These are phyloP conservation scores for Botrytis elliptica DNA, from an alignment of 2,329 filamentous ascomycete species.

Conservation along the genomic window DNA sequence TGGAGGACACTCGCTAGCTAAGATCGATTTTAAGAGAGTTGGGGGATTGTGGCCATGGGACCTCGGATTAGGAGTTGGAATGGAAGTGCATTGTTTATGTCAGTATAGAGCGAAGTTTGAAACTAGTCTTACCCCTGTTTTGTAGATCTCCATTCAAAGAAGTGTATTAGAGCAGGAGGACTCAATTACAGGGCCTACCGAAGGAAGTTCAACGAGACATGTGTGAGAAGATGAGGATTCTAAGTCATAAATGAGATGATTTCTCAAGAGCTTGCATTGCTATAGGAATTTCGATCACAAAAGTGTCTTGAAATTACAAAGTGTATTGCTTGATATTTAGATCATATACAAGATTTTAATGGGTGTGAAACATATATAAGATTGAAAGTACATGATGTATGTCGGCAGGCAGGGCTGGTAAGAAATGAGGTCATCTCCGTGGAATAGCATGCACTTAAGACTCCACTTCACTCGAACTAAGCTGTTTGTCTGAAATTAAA, in stretches of 20 bases:
- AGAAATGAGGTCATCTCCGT: not conserved
- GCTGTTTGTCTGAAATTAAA: not conserved
- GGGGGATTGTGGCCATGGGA: not conserved
- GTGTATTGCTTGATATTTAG: not conserved
- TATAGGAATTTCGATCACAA: not conserved
- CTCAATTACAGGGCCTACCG: fast-evolving
- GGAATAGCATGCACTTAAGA: not conserved
- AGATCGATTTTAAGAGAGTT: not conserved
- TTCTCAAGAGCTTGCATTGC: not conserved
- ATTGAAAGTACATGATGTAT: not conserved
- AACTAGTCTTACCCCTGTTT: not conserved
- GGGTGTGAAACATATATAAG: not conserved
- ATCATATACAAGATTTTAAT: not conserved
- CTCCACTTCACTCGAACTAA: too few relatives aligned
- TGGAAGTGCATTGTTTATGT: fast-evolving
- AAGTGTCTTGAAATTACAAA: not conserved
- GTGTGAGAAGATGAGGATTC: not conserved
- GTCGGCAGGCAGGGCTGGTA: not conserved
- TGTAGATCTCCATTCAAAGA: not conserved
- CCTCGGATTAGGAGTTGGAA: not conserved
- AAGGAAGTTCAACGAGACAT: fast-evolving
- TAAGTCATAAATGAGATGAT: not conserved
- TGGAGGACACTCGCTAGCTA: fast-evolving
- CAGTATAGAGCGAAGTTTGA: not conserved
- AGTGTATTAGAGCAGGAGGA: not conserved